Conservation (phyloP, 139 green algal species). For the Chlamydomonas sp. region DNA sequence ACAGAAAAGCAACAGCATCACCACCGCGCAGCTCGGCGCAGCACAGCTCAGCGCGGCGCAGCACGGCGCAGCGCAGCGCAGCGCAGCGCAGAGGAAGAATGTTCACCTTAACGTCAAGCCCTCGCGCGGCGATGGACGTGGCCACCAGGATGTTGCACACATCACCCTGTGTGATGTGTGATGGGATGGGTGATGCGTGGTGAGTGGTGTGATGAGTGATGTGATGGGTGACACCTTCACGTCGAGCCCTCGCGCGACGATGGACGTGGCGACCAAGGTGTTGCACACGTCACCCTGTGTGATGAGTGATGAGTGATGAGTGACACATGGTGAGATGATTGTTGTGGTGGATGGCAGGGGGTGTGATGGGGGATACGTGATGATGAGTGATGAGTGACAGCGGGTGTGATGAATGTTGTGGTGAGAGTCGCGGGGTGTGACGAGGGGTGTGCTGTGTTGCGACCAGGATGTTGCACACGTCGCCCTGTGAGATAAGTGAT, state of each 20-base stretch:
- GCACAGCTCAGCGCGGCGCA: too few species aligned
- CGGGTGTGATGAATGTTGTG: not conserved
- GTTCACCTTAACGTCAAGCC: constrained; percentile 93
- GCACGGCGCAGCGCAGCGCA: too few species aligned
- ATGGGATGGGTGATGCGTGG: not conserved
- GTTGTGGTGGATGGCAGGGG: constrained; percentile 31
- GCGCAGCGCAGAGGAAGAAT: too few species aligned
- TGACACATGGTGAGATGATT: not conserved
- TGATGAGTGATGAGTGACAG: constrained; percentile 40
- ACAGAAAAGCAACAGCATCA: too few species aligned
- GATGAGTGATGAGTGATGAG: constrained; percentile 25
- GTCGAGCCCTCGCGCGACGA: constrained; percentile 92
- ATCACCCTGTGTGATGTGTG: too few species aligned
- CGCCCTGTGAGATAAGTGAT: constrained; percentile 16
- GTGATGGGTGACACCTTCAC: constrained; percentile 57
- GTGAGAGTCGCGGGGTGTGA: not conserved
- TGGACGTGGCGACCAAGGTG: constrained; percentile 77
- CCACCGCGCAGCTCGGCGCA: too few species aligned
- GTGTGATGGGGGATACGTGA: constrained; percentile 90
- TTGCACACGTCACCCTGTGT: constrained; percentile 84
- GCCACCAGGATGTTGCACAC: constrained; percentile 90
- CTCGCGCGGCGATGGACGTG: constrained; percentile 83
- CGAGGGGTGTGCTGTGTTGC: constrained; percentile 45
- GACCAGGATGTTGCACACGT: constrained; percentile 88
- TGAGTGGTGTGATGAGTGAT: not conserved